A percentile compares a stretch with the other conserved stretches of the same genome.
These are phyloP conservation scores for Dendrobium catenatum DNA, from an alignment of 106 monocot genomes.

Conservation along the genomic window DNA sequence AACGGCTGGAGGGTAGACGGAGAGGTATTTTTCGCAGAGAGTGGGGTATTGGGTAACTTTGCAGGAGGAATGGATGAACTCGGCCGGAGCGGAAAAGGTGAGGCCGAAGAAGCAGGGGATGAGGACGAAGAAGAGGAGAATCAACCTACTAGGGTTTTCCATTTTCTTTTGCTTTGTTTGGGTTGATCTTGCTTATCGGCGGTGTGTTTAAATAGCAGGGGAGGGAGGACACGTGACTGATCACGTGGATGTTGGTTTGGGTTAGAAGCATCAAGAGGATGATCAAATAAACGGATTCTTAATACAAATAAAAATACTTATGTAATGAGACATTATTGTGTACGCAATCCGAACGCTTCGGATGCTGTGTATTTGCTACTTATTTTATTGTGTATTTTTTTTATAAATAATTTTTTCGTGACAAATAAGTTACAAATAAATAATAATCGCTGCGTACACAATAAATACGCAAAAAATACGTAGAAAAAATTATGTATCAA, in stretches of 20 bases:
- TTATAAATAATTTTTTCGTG: too few species aligned
- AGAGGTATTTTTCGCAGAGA: slow-evolving; percentile 24
- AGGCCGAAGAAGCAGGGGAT: background rate
- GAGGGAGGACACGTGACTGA: background rate
- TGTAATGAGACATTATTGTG: too few species aligned
- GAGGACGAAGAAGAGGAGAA: background rate
- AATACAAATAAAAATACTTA: too few species aligned
- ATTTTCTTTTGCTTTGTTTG: background rate
- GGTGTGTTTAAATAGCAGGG: background rate
- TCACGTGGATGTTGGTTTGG: background rate
- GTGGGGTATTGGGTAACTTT: slow-evolving; percentile 23
- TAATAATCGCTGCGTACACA: too few species aligned
- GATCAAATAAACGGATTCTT: too few species aligned
- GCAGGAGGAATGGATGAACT: slow-evolving; percentile 29
- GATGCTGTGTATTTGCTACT: too few species aligned
- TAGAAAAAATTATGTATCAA: too few species aligned
- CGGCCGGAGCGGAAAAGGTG: background rate
- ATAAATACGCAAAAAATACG: too few species aligned
- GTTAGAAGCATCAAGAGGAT: too few species aligned
- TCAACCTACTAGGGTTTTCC: background rate
- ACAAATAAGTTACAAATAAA: too few species aligned
- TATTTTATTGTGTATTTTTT: too few species aligned
- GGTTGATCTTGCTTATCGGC: background rate
- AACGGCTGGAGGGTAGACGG: slow-evolving; percentile 18
- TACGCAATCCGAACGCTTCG: too few species aligned